A percentile compares a stretch with the other conserved stretches of the same genome.
Conservation (phyloP, 352 stramenopile species). For the Pythium oligandrum region DNA sequence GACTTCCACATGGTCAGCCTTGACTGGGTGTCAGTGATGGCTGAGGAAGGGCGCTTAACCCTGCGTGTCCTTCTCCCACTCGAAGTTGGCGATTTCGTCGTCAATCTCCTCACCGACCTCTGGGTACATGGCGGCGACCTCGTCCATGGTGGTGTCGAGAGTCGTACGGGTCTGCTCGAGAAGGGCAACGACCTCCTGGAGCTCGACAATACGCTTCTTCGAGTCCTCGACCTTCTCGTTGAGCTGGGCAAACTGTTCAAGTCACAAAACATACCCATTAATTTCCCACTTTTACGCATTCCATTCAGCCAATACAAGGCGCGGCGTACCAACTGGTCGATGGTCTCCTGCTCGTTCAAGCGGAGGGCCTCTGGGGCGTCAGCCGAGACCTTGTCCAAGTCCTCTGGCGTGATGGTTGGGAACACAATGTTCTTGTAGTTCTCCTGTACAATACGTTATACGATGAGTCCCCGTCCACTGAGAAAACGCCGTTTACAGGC, state of each 20-base stretch:
- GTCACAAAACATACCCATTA: constrained; percentile 1
- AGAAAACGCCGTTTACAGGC: too few species aligned
- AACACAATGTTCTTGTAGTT: constrained; percentile 87
- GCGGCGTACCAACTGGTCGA: constrained; percentile 59
- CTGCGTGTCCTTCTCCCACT: constrained; percentile 88
- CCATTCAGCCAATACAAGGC: not conserved
- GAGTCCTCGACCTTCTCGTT: constrained; percentile 83
- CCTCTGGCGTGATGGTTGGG: constrained; percentile 68
- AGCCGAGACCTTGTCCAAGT: constrained; percentile 54
- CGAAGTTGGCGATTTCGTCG: constrained; percentile 84
- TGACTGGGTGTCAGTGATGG: too few species aligned
- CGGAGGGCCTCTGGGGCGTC: constrained; percentile 49
- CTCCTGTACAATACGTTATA: constrained; percentile 15
- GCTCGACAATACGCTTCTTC: constrained; percentile 80
- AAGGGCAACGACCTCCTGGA: constrained; percentile 76
- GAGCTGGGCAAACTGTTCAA: constrained; percentile 54
- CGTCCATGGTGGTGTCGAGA: constrained; percentile 79
- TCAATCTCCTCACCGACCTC: constrained; percentile 84
- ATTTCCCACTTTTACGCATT: too few species aligned
- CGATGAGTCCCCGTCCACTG: too few species aligned
- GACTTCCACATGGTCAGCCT: too few species aligned
- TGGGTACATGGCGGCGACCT: constrained; percentile 83
- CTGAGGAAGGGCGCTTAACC: constrained; percentile 28
- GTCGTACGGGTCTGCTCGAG: constrained; percentile 85
- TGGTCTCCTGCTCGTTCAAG: constrained; percentile 75